Base-by-base conservation (phyloP, 2,329 filamentous ascomycete genomes). In the Xylariales sp. region DNA sequence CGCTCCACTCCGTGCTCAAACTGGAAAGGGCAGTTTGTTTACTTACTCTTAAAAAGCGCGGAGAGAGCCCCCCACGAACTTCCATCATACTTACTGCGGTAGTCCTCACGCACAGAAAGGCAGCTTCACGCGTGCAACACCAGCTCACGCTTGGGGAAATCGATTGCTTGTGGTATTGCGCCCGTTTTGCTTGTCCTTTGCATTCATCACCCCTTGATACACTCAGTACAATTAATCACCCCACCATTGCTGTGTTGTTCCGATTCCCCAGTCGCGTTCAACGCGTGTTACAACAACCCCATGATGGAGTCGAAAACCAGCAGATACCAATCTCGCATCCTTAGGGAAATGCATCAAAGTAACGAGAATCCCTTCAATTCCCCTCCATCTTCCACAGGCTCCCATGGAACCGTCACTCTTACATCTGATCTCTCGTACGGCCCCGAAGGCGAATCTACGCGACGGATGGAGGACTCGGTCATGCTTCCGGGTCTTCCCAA, bases 351-450 rank as follows among this genome's bases (percentile, higher is more conserved):
- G 57, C 55, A 57, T 48, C 56, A 60, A 18, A 51, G 57, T 49
- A 56, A 43, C 57, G 66, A 74, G 45, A 74, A 78, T 56, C 74
- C 74, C 5, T 78, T 76, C 62, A 75, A 74, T 59, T 78, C 74
- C 15, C 75, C 75, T 4, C 74, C 74, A 15, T 76, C 74, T 5
- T 78, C 74, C 5, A 78, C 74, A 21, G 74, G 74, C 42, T 74
- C 72, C 39, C 74, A 77, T 59, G 74, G 74, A 55, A 76, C 73
- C 46, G 66, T 78, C 48, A 75, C 71, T 53, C 68, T 71, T 40
- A 78, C 73, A 38, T 75, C 74, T 27, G 71, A 73, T 31, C 61
- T 78, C 51, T 73, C 75, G 46, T 69, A 72, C 42, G 68, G 70
- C 43, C 71, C 69, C 27, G 72, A 76, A 45, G 71, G 67, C 56